Percentiles rank a stretch among this genome's conserved stretches.
Evolutionary conservation across 1,139 yeast genomes (phyloP).

Genomic region (Diutina neorugosa): DNA sequence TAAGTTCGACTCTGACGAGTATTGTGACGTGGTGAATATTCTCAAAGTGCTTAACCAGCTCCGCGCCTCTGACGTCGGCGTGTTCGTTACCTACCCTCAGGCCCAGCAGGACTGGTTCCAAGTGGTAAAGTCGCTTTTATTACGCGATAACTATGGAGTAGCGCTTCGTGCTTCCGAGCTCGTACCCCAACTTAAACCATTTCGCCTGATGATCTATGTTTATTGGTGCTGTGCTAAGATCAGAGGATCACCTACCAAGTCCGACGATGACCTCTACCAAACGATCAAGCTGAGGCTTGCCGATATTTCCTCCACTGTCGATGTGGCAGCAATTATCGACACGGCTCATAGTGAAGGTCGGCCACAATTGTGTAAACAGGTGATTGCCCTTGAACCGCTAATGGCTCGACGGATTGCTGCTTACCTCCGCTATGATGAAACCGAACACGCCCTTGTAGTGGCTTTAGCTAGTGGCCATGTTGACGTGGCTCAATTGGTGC

Average conservation of each 20-base stretch:
- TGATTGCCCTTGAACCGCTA: constrained; percentile 60
- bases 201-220: constrained; percentile 46
- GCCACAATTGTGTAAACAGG: constrained; percentile 45
- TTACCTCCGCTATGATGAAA: constrained; percentile 60
- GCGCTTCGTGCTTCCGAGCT: constrained; percentile 51
- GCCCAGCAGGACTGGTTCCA: constrained; percentile 12
- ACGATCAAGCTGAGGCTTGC: constrained; percentile 17
- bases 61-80: constrained; percentile 50
- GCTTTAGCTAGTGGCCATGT: constrained; percentile 57
- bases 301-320: constrained; percentile 8
- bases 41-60: constrained; percentile 62
- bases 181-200: constrained; percentile 25
- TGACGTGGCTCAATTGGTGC: constrained; percentile 50
- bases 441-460: constrained; percentile 56
- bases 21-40: constrained; percentile 45
- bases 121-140: constrained; percentile 45
- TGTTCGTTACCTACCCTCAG: constrained; percentile 53
- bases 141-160: constrained; percentile 49
- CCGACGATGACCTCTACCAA: constrained; percentile 48
- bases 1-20: constrained; percentile 43
- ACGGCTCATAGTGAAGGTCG: constrained; percentile 83
- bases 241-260: constrained; percentile 35
- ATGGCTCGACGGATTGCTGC: constrained; percentile 51
- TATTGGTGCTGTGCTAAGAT: constrained; percentile 80
- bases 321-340: constrained; percentile 37